Conservation (phyloP, 2,329 filamentous ascomycete species). For the Fonsecaea erecta region DNA sequence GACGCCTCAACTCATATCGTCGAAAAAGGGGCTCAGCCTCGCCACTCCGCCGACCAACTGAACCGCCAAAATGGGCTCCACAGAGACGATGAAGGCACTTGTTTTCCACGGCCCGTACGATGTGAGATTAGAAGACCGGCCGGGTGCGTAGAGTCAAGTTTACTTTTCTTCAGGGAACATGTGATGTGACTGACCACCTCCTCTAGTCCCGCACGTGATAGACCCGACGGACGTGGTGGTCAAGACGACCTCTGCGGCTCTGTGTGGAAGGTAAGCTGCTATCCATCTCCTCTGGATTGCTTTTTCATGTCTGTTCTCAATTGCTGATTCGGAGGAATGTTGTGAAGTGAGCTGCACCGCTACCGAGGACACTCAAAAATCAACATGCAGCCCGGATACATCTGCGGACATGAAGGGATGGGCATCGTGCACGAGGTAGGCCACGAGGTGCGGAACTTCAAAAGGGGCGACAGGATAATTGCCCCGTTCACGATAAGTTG, state of each 20-base stretch:
- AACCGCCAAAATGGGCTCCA: not conserved
- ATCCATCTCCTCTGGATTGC: not conserved
- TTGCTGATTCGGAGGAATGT: not conserved
- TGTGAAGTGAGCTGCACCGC: constrained; percentile 75
- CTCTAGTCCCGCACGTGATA: constrained; percentile 8
- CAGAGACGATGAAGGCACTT: constrained; percentile 16
- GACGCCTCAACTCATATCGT: not conserved
- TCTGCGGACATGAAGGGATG: constrained; percentile 86
- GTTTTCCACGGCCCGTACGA: constrained; percentile 20
- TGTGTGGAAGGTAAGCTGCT: constrained; percentile 78
- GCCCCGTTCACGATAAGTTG: constrained; percentile 75
- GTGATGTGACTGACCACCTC: too few species aligned
- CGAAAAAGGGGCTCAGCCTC: not conserved
- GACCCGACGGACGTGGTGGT: constrained; percentile 76
- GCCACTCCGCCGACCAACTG: not conserved
- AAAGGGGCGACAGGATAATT: constrained; percentile 77
- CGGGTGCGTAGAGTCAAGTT: not conserved
- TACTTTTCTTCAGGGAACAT: not conserved
- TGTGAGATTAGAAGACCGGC: constrained; percentile 15
- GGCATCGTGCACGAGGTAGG: constrained; percentile 74
- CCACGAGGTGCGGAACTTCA: constrained; percentile 68
- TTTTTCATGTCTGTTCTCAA: not conserved
- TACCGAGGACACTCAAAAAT: constrained; percentile 74
- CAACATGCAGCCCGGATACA: constrained; percentile 65
- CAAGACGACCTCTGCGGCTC: constrained; percentile 79